Evolutionary conservation across 1,284 basidiomycete genomes (phyloP), one percentile per base, ranked within the genome.

Genomic region (Boletus sp.): DNA sequence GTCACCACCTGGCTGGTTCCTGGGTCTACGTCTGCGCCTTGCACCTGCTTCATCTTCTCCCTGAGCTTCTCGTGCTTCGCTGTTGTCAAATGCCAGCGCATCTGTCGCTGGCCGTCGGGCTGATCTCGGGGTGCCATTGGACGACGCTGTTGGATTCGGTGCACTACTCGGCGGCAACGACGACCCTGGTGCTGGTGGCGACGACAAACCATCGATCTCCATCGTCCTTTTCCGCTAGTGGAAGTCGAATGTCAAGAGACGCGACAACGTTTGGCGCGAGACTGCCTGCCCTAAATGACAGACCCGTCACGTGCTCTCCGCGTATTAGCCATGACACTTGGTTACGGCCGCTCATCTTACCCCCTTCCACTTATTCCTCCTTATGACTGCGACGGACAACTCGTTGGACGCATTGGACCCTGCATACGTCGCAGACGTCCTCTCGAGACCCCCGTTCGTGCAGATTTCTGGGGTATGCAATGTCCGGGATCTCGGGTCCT

Each of bases 131-230:
- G 70, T 71, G 10, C 78, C 75, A 55, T 77, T 79, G 16, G 82
- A 80, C 7, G 83, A 79, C n/a, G 70, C 79, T 1, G 80, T 76
- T 11, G 76, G 76, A 60, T 82, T 74, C 7, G 87, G 87, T 0
- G 83, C 83, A 62, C 87, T 91, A 70, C 89, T 91, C 6, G 89
- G 86, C 9, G 90, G 89, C 9, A 90, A 74, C 52, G 84, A 84
- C 8, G 77, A 80, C 30, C 75, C 68, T 21, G 76, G 73, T 21
- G 74, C 71, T 16, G 76, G 77, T 52, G 82, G 81, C 11, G 82
- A 82, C 27, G 79, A 76, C 37, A 74, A 66, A 17, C 74, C 75
- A 52, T 80, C 78, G 25, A 76, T 60, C 53, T 81, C 75, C 80
- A 83, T 82, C 61, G 47, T 70, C 46, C 50, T 58, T 46, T 21